A percentile compares a stretch with the other conserved stretches of the same genome.
Evolutionary conservation across 768 basidiomycete genomes (phyloP).

Genomic region (Agrocybe pediades): DNA sequence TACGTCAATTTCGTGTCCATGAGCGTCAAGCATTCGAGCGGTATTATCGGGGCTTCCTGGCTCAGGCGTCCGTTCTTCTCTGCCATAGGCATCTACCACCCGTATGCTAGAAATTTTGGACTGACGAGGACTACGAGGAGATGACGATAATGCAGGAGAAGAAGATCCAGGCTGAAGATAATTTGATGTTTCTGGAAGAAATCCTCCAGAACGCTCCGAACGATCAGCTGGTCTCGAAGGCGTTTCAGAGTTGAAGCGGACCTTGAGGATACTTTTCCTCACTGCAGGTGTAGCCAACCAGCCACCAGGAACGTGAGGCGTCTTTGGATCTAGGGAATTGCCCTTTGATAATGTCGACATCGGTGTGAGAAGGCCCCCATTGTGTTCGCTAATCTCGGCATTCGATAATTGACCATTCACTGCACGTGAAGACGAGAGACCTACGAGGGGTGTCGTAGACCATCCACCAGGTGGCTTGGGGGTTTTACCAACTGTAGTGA

Average conservation of each 20-base stretch:
- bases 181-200: neutral
- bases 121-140: slow-evolving; percentile 21
- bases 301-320: slow-evolving; percentile 70
- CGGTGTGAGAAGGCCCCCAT: slow-evolving; percentile 48
- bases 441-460: slow-evolving; percentile 10
- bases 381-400: slow-evolving; percentile 19
- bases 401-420: neutral
- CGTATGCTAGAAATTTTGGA: slow-evolving; percentile 38
- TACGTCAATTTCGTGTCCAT: slow-evolving; percentile 58
- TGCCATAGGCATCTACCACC: slow-evolving; percentile 73
- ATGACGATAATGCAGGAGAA: slow-evolving; percentile 7
- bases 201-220: slow-evolving; percentile 9
- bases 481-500: slow-evolving; percentile 6
- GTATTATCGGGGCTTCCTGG: slow-evolving; percentile 23
- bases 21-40: slow-evolving; percentile 68
- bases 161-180: neutral
- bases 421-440: slow-evolving; percentile 5
- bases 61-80: slow-evolving; percentile 33
- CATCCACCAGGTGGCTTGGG: slow-evolving; percentile 19
- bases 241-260: slow-evolving; percentile 63
- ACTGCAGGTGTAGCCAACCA: slow-evolving; percentile 62
- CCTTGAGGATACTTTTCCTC: slow-evolving; percentile 65
- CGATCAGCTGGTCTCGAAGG: slow-evolving; percentile 1
- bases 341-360: slow-evolving; percentile 51
- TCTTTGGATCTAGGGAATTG: slow-evolving; percentile 47